Conservation (phyloP, 2,329 filamentous ascomycete species). For the Fusarium sp. region DNA sequence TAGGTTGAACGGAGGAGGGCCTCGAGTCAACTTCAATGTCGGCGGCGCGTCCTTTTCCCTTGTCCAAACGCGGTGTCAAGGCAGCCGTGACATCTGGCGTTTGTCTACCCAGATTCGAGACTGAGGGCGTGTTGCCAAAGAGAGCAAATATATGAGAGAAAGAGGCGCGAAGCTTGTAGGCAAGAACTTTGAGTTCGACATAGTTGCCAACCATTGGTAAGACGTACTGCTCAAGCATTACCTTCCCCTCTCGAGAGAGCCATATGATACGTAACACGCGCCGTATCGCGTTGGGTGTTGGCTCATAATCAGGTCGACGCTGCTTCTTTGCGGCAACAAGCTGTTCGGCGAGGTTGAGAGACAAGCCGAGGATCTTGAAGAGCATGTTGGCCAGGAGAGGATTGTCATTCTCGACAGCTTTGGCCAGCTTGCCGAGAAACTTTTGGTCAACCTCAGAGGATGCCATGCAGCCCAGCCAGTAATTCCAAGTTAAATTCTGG, state of each 20-base stretch:
- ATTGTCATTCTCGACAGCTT: conserved; percentile 81
- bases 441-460: conserved; percentile 98
- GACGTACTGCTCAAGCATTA: conserved; percentile 89
- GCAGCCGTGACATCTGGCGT: conserved; percentile 61
- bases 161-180: conserved; percentile 91
- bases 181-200: conserved; percentile 87
- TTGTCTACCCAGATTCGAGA: conserved; percentile 72
- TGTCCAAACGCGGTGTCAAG: conserved; percentile 55
- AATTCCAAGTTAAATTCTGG: conserved; percentile 22
- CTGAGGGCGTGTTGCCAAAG: conserved; percentile 90
- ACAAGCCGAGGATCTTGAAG: conserved; percentile 91
- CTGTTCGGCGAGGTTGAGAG: conserved; percentile 86
- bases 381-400: conserved; percentile 84
- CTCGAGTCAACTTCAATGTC: conserved; percentile 58
- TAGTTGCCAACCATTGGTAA: conserved; percentile 85
- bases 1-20: conserved; percentile 62
- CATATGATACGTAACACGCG: conserved; percentile 92
- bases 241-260: conserved; percentile 91
- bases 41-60: conserved; percentile 64
- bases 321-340: conserved; percentile 86
- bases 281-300: conserved; percentile 82
- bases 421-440: conserved; percentile 90
- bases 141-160: conserved; percentile 98
- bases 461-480: conserved; percentile 74
- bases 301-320: conserved; percentile 82